A percentile compares a stretch with the other conserved stretches of the same genome.
Conservation (phyloP, 2,329 filamentous ascomycete species). For the Botrytis tulipae region DNA sequence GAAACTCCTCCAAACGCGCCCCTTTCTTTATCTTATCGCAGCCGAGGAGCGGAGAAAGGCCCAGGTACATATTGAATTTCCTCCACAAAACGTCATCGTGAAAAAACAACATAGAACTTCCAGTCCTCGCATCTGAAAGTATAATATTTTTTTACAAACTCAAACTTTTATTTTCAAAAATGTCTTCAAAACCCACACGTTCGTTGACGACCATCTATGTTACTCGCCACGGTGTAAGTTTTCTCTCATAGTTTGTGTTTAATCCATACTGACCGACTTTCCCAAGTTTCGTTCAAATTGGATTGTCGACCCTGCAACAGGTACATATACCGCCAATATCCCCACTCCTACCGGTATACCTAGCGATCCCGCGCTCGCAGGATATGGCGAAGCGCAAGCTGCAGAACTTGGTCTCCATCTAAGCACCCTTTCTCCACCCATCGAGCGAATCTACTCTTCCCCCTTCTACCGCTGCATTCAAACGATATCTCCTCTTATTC, state of each 20-base stretch:
- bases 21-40: slow-evolving; percentile 22
- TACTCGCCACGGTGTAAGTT: slow-evolving; percentile 70
- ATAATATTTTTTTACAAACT: slow-evolving; percentile 36
- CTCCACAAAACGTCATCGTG: slow-evolving; percentile 16
- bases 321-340: slow-evolving; percentile 71
- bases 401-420: slow-evolving; percentile 71
- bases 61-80: slow-evolving; percentile 8
- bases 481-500: slow-evolving; percentile 70
- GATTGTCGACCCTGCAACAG: slow-evolving; percentile 78
- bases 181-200: slow-evolving; percentile 17
- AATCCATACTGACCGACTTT: slow-evolving; percentile 25
- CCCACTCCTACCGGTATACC: slow-evolving; percentile 83
- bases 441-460: slow-evolving; percentile 77
- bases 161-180: neutral
- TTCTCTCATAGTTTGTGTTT: slow-evolving; percentile 22
- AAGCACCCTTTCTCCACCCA: slow-evolving; percentile 58
- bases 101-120: slow-evolving; percentile 8
- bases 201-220: slow-evolving; percentile 58
- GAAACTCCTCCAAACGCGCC: slow-evolving; percentile 30
- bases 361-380: slow-evolving; percentile 82
- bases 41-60: slow-evolving; percentile 7
- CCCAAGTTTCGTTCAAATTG: slow-evolving; percentile 84
- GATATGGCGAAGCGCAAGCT: slow-evolving; percentile 82
- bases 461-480: slow-evolving; percentile 87
- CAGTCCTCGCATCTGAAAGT: slow-evolving; percentile 36